Percentiles rank a stretch among this genome's conserved stretches.
These are phyloP conservation scores for Pseudocercospora macadamiae DNA, from an alignment of 2,329 filamentous ascomycete genomes.

Conservation along the genomic window DNA sequence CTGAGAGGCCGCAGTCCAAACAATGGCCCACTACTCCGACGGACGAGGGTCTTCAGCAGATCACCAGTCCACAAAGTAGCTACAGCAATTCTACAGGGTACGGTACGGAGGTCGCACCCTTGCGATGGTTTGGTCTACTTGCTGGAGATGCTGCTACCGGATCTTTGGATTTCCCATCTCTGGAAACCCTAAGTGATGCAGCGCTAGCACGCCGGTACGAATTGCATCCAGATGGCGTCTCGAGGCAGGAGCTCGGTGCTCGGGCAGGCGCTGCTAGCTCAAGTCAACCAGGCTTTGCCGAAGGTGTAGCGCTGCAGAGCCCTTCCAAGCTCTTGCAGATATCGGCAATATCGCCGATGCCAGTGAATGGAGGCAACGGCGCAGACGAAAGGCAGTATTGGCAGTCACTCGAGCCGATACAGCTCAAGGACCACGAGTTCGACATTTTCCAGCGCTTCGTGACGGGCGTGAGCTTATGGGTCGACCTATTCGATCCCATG, in stretches of 20 bases:
- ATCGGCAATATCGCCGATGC: slow-evolving; percentile 28
- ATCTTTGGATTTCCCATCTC: slow-evolving; percentile 25
- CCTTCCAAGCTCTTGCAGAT: slow-evolving; percentile 29
- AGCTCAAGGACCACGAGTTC: slow-evolving; percentile 43
- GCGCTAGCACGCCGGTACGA: slow-evolving; percentile 30
- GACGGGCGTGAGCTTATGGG: slow-evolving; percentile 41
- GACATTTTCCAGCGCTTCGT: slow-evolving; percentile 46
- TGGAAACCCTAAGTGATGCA: slow-evolving; percentile 30
- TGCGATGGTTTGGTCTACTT: slow-evolving; percentile 54
- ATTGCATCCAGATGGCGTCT: slow-evolving; percentile 22
- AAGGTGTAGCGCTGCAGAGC: slow-evolving; percentile 30
- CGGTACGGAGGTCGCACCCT: slow-evolving; percentile 46
- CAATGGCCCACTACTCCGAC: slow-evolving; percentile 22
- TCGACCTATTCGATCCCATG: slow-evolving; percentile 50
- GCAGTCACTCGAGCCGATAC: slow-evolving; percentile 30
- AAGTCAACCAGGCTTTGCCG: slow-evolving; percentile 21
- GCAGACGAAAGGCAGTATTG: slow-evolving; percentile 33
- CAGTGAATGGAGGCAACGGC: slow-evolving; percentile 17
- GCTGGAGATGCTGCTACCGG: slow-evolving; percentile 47
- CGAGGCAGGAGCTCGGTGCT: slow-evolving; percentile 4
- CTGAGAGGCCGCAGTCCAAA: slow-evolving; percentile 6
- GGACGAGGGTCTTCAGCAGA: slow-evolving; percentile 24
- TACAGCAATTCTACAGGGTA: slow-evolving; percentile 35
- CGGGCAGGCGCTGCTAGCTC: slow-evolving; percentile 7
- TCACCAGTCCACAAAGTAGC: slow-evolving; percentile 32